These are phyloP conservation scores for Ustilago shanxiensis DNA, from an alignment of 1,284 basidiomycete species.

Conservation along the genomic window DNA sequence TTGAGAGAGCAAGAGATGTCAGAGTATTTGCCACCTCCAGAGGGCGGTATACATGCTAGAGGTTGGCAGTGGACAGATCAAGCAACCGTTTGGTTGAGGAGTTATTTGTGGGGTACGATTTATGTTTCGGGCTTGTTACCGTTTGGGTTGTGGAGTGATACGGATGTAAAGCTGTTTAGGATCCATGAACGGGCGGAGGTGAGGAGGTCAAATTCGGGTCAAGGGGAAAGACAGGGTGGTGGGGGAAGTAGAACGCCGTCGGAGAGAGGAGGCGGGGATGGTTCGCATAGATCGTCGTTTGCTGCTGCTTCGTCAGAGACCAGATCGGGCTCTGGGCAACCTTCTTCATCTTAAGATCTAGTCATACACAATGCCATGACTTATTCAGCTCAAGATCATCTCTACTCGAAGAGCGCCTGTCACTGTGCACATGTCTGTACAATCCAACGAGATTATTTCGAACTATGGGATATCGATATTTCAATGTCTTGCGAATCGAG, in stretches of 20 bases:
- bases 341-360: conserved; percentile 1
- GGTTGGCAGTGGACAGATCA: conserved; percentile 62
- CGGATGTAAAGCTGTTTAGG: conserved; percentile 42
- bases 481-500: background rate
- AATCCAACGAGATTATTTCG: background rate
- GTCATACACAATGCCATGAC: background rate
- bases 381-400: background rate
- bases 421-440: no score
- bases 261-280: background rate
- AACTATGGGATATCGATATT: background rate
- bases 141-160: conserved; percentile 55
- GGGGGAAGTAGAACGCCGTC: background rate
- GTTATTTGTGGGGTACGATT: conserved; percentile 65
- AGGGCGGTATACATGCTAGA: conserved; percentile 26
- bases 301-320: conserved; percentile 3
- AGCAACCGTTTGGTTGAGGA: conserved; percentile 58
- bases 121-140: conserved; percentile 56
- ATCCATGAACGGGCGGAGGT: conserved; percentile 25
- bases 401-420: no score
- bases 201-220: background rate
- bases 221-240: background rate
- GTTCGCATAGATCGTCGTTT: conserved; percentile 5
- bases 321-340: no score
- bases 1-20: conserved; percentile 53
- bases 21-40: conserved; percentile 39